A percentile compares a stretch with the other conserved stretches of the same genome.
Conservation (phyloP, 257 asterid genomes). For the Capsicum chinense region DNA sequence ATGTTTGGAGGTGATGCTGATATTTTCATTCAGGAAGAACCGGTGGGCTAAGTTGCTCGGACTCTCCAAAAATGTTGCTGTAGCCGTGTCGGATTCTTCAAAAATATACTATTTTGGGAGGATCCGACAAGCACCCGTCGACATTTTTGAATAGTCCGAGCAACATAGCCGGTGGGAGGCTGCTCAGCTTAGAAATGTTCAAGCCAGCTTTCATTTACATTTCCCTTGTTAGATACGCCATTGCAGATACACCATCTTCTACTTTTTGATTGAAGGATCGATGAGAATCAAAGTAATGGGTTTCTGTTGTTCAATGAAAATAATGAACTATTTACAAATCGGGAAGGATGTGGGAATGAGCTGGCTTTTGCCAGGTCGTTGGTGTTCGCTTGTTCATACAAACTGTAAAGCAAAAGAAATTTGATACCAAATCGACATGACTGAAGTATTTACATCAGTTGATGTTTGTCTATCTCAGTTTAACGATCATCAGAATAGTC, state of each 20-base stretch:
- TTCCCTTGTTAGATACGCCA: not conserved
- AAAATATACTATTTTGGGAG: too few species aligned
- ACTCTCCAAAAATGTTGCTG: too few species aligned
- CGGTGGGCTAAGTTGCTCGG: too few species aligned
- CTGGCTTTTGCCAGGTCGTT: not conserved
- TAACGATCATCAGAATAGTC: not conserved
- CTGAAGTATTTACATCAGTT: not conserved
- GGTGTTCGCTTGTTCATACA: not conserved
- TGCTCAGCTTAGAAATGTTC: not conserved
- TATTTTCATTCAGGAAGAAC: not conserved
- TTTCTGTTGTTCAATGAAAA: not conserved
- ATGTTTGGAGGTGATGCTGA: not conserved
- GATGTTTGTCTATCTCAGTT: not conserved
- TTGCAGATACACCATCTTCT: not conserved
- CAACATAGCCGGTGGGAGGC: not conserved
- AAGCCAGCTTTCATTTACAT: not conserved
- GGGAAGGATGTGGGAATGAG: not conserved
- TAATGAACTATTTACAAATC: conserved; percentile 13
- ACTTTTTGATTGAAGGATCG: not conserved
- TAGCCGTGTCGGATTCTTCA: too few species aligned
- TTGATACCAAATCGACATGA: not conserved
- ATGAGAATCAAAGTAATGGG: not conserved
- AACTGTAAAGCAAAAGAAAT: not conserved
- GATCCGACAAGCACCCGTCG: too few species aligned
- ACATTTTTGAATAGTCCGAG: too few species aligned